Base-by-base conservation (phyloP, 805 yeast species). In the Saccharomycopsis malanga region DNA sequence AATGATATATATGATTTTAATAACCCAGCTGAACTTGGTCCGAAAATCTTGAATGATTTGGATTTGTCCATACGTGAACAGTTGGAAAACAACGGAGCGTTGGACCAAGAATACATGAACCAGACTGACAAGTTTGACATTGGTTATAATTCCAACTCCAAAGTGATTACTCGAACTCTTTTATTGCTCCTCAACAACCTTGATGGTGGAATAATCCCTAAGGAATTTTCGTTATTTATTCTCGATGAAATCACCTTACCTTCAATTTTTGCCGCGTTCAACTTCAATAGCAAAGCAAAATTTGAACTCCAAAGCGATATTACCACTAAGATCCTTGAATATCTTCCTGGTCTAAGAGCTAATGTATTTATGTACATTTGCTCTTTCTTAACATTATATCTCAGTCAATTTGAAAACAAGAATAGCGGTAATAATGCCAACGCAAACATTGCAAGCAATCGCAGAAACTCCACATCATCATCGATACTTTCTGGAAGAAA, bases 161-260 rank as follows among this genome's bases (percentile, higher is more conserved):
- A 48, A 17, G 61, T 61, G 1, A 61, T 62, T 15, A 18, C 38
- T 9, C 49, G 61, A 38, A 61, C 64, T 1, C 49, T 65, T 25
- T 17, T 58, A 2, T 41, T 62, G 1, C 43, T 71, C 12, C 50
- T 71, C 49, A 55, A 60, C 21, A 61, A 62, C 38, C 45, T 70
- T 3, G 65, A 67, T 34, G 73, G 70, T 17, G 71, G 74, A 4
- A 62, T 71, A n/a, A 61, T 71, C 7, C 63, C 71, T 37, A 54
- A 52, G 14, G 67, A 60, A 44, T 56, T 61, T 22, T 50, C 66
- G 0, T 54, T 57, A 6, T 57, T 53, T 40, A 42, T 61, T 24
- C 49, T 58, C 39, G 58, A 54, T 12, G 55, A 52, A 22, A 57
- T 58, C 23, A 52, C 54, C 39, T 54, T 59, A 20, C 61, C 63